Evolutionary conservation across 371 early-diverging fungal genomes (phyloP).

Genomic region (Zychaea mexicana): DNA sequence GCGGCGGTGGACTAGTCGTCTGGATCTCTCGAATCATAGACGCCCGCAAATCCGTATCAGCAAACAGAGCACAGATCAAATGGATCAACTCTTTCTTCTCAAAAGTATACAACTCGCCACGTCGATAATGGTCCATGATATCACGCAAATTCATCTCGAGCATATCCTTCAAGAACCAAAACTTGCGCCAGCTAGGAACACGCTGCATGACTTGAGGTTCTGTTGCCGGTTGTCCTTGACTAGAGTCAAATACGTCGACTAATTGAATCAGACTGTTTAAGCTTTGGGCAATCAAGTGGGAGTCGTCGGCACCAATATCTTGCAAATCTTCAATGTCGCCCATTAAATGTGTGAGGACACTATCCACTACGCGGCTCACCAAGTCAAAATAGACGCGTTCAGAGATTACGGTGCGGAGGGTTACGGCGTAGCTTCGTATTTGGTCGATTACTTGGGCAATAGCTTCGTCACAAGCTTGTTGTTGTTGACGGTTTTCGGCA

Average conservation of each 20-base stretch:
- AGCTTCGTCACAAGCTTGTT: slow-evolving; percentile 46
- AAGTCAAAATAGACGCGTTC: slow-evolving; percentile 28
- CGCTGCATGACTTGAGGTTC: slow-evolving; percentile 29
- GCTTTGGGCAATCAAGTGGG: slow-evolving; percentile 55
- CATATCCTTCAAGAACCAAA: slow-evolving; percentile 61
- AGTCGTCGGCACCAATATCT: slow-evolving; percentile 76
- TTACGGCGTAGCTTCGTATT: slow-evolving; percentile 44
- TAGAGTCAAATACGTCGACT: slow-evolving; percentile 53
- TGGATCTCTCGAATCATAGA: slow-evolving; percentile 67
- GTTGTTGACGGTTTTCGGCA: slow-evolving; percentile 41
- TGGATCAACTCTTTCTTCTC: slow-evolving; percentile 54
- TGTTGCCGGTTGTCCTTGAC: slow-evolving; percentile 41
- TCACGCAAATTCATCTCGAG: slow-evolving; percentile 71
- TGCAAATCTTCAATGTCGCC: slow-evolving; percentile 53
- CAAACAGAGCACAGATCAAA: slow-evolving; percentile 70
- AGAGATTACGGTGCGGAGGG: slow-evolving; percentile 29
- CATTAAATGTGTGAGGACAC: slow-evolving; percentile 45
- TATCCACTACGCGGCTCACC: slow-evolving; percentile 52
- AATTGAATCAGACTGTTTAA: slow-evolving; percentile 56
- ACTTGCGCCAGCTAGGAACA: slow-evolving; percentile 63
- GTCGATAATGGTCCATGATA: slow-evolving; percentile 65
- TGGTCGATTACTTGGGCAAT: slow-evolving; percentile 55
- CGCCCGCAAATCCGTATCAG: slow-evolving; percentile 67
- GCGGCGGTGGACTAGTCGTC: slow-evolving; percentile 6
- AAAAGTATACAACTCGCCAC: slow-evolving; percentile 60